Evolutionary conservation across 176 grass and related monocot species (phyloP).

Genomic region (Raddia distichophylla): DNA sequence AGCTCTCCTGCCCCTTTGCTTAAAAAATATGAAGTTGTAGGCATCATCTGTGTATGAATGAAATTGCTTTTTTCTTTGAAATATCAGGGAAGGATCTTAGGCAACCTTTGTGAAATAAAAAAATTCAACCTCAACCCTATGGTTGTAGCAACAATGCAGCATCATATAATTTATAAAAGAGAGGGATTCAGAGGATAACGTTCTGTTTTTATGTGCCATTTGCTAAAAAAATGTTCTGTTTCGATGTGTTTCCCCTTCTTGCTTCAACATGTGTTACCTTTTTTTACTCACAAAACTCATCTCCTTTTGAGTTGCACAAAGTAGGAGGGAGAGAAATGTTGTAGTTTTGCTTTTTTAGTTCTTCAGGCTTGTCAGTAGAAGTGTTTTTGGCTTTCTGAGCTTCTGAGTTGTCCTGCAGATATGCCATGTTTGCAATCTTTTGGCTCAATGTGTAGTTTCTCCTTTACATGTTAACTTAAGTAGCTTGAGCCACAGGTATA

Average conservation of each 20-base stretch:
- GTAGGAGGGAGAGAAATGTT: neutral
- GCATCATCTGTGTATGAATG: neutral
- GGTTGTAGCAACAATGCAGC: neutral
- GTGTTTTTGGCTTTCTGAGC: too few species aligned
- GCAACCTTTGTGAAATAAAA: too few species aligned
- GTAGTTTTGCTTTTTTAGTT: neutral
- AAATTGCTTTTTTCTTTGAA: neutral
- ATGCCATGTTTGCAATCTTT: neutral
- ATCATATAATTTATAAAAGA: neutral
- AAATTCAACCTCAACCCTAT: neutral
- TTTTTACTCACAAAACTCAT: neutral
- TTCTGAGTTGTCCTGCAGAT: neutral
- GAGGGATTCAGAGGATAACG: too few species aligned
- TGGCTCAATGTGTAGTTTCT: neutral
- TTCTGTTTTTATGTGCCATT: neutral
- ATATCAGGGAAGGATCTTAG: neutral
- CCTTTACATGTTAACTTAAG: neutral
- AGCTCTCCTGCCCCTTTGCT: too few species aligned
- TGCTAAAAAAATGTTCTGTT: neutral
- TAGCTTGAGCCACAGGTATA: conserved; percentile 34
- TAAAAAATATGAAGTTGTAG: neutral
- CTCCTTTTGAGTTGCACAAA: neutral
- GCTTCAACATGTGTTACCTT: too few species aligned
- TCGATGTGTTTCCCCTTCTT: neutral
- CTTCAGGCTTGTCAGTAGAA: neutral